Evolutionary conservation across 1,284 basidiomycete genomes (phyloP).

Genomic region (Pseudozyma sp.): DNA sequence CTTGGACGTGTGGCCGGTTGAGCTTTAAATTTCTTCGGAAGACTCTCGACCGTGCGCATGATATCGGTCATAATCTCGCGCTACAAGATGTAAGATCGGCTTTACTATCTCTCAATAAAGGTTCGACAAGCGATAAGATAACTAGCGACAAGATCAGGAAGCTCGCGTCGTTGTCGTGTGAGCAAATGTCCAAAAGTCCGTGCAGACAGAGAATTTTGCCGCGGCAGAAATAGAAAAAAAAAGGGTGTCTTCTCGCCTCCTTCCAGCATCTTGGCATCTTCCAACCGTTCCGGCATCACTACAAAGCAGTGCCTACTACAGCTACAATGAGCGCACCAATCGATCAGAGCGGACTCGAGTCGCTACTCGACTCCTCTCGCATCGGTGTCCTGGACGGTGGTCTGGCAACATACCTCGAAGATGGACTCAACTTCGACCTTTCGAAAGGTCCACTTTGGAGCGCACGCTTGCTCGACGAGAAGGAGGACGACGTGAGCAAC

Average conservation of each 20-base stretch:
- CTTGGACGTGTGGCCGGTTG: background rate
- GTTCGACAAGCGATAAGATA: background rate
- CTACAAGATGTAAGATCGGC: conserved; percentile 19
- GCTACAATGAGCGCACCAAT: conserved; percentile 18
- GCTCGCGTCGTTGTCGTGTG: no score
- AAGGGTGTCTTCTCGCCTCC: no score
- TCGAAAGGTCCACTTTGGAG: conserved; percentile 57
- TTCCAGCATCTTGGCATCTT: no score
- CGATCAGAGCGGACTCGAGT: conserved; percentile 30
- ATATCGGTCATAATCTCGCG: background rate
- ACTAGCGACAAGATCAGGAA: no score
- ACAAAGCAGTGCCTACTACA: no score
- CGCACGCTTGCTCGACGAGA: conserved; percentile 54
- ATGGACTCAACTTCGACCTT: conserved; percentile 56
- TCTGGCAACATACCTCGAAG: conserved; percentile 61
- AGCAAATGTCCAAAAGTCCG: no score
- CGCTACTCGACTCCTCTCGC: conserved; percentile 34
- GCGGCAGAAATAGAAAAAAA: no score
- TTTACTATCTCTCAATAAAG: background rate
- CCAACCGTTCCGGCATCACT: no score
- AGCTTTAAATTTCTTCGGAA: conserved; percentile 39
- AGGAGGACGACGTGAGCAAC: conserved; percentile 38
- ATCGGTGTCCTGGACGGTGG: conserved; percentile 60
- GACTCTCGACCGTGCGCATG: conserved; percentile 32
- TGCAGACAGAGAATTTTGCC: no score